Percentiles rank a stretch among this genome's conserved stretches.
phyloP scores from a whole-genome alignment of 768 basidiomycete species.

The Tricholoma terreum region DNA sequence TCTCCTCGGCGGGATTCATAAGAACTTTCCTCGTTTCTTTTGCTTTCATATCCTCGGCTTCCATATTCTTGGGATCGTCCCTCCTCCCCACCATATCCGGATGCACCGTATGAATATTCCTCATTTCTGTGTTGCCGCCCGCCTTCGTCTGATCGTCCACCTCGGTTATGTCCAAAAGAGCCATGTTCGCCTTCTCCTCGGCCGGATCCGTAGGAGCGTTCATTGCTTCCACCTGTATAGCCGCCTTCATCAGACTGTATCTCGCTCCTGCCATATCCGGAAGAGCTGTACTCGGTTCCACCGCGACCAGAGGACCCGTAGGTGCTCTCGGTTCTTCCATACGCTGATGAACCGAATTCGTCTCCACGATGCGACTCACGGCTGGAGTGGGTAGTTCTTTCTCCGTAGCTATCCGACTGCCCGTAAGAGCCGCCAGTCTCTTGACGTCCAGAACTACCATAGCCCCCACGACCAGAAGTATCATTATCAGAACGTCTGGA shows the following conservation, averaged over 20 bases:
- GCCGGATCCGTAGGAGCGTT: too few species aligned
- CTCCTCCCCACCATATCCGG: constrained; percentile 9
- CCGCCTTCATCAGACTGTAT: constrained; percentile 10
- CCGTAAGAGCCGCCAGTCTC: neutral
- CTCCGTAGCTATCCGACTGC: constrained; percentile 1
- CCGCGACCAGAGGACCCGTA: constrained; percentile 13
- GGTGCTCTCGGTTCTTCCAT: constrained; percentile 12
- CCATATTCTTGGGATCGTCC: constrained; percentile 1
- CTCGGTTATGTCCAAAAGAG: constrained; percentile 11
- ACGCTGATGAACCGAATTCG: constrained; percentile 14
- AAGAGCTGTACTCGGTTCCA: constrained; percentile 16
- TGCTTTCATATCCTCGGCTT: neutral
- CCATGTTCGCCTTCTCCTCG: constrained; percentile 13
- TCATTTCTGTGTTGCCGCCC: constrained; percentile 10
- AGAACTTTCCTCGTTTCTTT: constrained; percentile 12
- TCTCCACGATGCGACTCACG: constrained; percentile 1
- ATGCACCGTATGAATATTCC: constrained; percentile 14
- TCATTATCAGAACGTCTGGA: constrained; percentile 5
- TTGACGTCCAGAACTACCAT: neutral
- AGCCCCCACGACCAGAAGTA: neutral
- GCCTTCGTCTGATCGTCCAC: constrained; percentile 6
- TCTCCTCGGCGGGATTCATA: constrained; percentile 14
- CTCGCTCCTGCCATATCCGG: constrained; percentile 14
- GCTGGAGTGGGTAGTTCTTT: neutral
- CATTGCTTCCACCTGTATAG: constrained; percentile 1